Evolutionary conservation across 257 asterid genomes (phyloP), one percentile per base, ranked within the genome.

Genomic region (Solanum rostratum): DNA sequence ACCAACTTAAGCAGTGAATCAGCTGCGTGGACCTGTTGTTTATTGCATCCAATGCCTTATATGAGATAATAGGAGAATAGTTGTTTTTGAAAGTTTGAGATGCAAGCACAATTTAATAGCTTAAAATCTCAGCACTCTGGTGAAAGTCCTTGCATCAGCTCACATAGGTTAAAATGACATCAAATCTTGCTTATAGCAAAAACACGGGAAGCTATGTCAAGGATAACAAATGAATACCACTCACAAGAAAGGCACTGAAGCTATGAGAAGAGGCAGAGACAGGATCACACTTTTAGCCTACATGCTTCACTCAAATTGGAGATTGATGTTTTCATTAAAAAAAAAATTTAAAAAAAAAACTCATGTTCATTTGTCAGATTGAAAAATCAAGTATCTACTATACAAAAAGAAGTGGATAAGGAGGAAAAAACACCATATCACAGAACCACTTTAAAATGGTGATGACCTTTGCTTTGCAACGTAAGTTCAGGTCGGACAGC

Each of bases 1-100:
- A 97, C 98, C 93, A 95, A 86, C 91, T 97, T 95, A 41, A 97
- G 98, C 91, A 97, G 88, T 18, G 97, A 93, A 53, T 93, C 98
- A 14, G 97, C 94, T 15, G 98, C 95, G 49, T 93, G 97, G 43
- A 95, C 98, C 98, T 95, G 92, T 89, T 86, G 49, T 82, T 46
- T 30, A 65, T 59, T 49, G 83, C 82, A 68, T 82, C 53, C 79
- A 83, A 59, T 41, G 76, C 30, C 46, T 59, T 76, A 88, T 55
- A 27, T 24, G 10, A 30, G 30, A 9, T 9, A 19, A 50, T 10
- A 49, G 46, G 46, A 27, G 11, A 76, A 9, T 4, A 24, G 18
- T 5, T 46, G 63, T 16, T 27, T 15, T 19, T 76, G 27, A 50
- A 49, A 78, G 15, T 30, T 29, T 14, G 14, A 8, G 81, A 46